These are phyloP conservation scores for Fusarium mangiferae DNA, from an alignment of 2,329 filamentous ascomycete species.

Conservation along the genomic window DNA sequence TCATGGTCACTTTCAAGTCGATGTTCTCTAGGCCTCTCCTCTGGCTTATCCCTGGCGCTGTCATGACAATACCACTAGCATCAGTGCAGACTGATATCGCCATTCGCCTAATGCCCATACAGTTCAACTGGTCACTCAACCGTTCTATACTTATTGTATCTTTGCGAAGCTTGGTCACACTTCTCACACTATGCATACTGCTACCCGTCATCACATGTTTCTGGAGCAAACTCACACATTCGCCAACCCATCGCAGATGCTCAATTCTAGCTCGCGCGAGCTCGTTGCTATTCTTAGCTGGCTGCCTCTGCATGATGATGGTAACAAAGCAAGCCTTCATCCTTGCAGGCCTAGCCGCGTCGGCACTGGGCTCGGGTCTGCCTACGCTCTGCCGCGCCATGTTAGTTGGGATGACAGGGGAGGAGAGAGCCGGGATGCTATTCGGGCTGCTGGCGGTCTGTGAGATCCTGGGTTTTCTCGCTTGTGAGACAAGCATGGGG, in stretches of 20 bases:
- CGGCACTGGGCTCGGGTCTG: slow-evolving; percentile 41
- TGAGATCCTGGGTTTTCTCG: slow-evolving; percentile 40
- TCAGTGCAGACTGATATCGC: slow-evolving; percentile 38
- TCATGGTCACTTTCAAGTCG: slow-evolving; percentile 6
- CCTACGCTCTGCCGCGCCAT: slow-evolving; percentile 42
- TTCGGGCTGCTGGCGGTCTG: slow-evolving; percentile 41
- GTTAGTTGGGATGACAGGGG: slow-evolving; percentile 25
- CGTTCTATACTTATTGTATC: slow-evolving; percentile 39
- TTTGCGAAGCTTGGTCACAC: slow-evolving; percentile 33
- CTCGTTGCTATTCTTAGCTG: slow-evolving; percentile 35
- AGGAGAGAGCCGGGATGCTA: slow-evolving; percentile 33
- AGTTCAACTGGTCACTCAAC: slow-evolving; percentile 39
- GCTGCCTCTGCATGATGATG: slow-evolving; percentile 40
- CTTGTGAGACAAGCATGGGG: slow-evolving; percentile 34
- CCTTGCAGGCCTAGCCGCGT: slow-evolving; percentile 33
- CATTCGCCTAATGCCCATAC: slow-evolving; percentile 41
- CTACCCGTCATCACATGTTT: slow-evolving; percentile 29
- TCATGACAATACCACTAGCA: slow-evolving; percentile 37
- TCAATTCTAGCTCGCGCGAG: slow-evolving; percentile 33
- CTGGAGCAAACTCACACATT: slow-evolving; percentile 7
- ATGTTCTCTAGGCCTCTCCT: slow-evolving; percentile 35
- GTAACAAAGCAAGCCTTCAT: slow-evolving; percentile 32
- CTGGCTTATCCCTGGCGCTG: slow-evolving; percentile 39
- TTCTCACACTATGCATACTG: slow-evolving; percentile 38
- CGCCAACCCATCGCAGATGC: slow-evolving; percentile 18